Conservation (phyloP, 768 basidiomycete genomes). For the Suillus ampliporus region DNA sequence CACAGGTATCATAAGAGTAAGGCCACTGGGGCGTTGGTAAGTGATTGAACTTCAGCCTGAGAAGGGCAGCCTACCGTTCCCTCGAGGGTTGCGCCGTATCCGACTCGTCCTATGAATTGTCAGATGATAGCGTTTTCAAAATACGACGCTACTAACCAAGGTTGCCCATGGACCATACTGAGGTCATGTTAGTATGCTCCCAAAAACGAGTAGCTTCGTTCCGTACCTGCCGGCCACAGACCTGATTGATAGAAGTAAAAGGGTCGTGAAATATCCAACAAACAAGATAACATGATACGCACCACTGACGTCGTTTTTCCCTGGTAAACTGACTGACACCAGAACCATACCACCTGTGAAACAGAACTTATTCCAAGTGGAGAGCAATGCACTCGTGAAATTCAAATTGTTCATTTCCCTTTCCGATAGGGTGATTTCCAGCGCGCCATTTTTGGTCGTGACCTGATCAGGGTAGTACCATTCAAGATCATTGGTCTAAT, state of each 20-base stretch:
- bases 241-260: conserved; percentile 39
- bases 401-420: conserved; percentile 73
- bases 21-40: conserved; percentile 60
- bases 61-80: conserved; percentile 61
- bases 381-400: conserved; percentile 74
- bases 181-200: conserved; percentile 18
- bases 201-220: background rate
- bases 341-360: conserved; percentile 89
- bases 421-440: conserved; percentile 75
- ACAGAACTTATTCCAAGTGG: conserved; percentile 90
- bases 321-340: conserved; percentile 70
- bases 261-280: conserved; percentile 1
- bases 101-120: conserved; percentile 65
- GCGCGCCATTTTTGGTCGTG: conserved; percentile 72
- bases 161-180: conserved; percentile 80
- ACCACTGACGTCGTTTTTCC: conserved; percentile 59
- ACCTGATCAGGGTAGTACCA: conserved; percentile 89
- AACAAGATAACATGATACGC: conserved; percentile 12
- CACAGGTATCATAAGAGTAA: conserved; percentile 84
- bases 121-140: conserved; percentile 1
- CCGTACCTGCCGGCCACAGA: conserved; percentile 69
- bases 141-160: conserved; percentile 50
- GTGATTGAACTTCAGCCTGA: conserved; percentile 6
- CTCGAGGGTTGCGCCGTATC: conserved; percentile 86
- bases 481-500: conserved; percentile 74